A percentile compares a stretch with the other conserved stretches of the same genome.
Conservation (phyloP, 352 stramenopile species). For the Globisporangium carolinianum region DNA sequence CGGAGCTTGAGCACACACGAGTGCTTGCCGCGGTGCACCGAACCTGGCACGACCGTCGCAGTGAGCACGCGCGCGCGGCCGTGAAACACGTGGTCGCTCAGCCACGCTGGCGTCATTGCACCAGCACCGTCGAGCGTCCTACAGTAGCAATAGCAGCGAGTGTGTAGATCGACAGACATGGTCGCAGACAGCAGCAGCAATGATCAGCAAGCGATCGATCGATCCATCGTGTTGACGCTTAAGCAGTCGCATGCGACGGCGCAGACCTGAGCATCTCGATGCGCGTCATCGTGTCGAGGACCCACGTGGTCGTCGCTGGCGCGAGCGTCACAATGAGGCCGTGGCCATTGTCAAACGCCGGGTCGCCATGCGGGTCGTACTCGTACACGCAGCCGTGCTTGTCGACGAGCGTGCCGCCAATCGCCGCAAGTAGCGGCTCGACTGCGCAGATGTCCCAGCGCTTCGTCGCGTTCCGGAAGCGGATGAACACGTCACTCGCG, state of each 20-base stretch:
- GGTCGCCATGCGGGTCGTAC: slow-evolving; percentile 46
- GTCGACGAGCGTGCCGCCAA: slow-evolving; percentile 53
- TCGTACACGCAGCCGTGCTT: slow-evolving; percentile 48
- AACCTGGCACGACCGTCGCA: slow-evolving; percentile 23
- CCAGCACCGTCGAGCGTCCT: slow-evolving; percentile 35
- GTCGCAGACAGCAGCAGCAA: background rate
- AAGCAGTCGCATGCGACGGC: background rate
- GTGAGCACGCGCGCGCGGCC: slow-evolving; percentile 4
- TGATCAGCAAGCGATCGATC: background rate
- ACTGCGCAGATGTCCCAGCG: slow-evolving; percentile 78
- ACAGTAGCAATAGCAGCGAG: slow-evolving; percentile 5
- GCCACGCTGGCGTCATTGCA: slow-evolving; percentile 39
- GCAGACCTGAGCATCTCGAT: slow-evolving; percentile 56
- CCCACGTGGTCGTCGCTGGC: slow-evolving; percentile 19
- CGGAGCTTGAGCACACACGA: slow-evolving; percentile 36
- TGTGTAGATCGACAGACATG: too few species aligned
- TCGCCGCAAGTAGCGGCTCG: slow-evolving; percentile 50
- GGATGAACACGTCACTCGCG: slow-evolving; percentile 58
- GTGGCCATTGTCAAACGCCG: slow-evolving; percentile 55
- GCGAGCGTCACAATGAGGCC: slow-evolving; percentile 50
- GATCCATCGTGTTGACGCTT: slow-evolving; percentile 4
- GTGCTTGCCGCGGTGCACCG: slow-evolving; percentile 46
- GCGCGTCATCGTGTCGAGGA: slow-evolving; percentile 38
- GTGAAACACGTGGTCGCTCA: slow-evolving; percentile 25
- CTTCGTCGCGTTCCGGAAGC: slow-evolving; percentile 61